Base-by-base conservation (phyloP, 192 early-diverging fungal genomes). In the Endogone sp. region DNA sequence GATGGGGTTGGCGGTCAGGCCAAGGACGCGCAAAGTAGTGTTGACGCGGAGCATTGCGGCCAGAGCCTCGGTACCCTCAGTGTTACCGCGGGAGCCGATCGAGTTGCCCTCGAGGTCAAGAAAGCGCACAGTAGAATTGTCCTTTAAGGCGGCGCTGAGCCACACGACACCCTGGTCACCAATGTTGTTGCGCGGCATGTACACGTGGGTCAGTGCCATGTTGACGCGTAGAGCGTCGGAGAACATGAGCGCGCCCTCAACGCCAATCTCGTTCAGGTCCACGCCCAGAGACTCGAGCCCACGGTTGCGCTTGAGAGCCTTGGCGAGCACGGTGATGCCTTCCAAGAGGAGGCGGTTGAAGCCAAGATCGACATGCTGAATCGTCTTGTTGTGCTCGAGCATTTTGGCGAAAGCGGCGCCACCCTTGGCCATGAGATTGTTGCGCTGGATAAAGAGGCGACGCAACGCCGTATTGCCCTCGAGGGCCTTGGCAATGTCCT, bases 331-430 rank as follows among this genome's bases (percentile, higher is more conserved):
- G 61, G 60, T 75, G 26, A 72, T 3, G 3, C 81, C 81, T 13
- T 71, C 56, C 1, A 20, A 56, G 31, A 65, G 67, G 24, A 67
- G 57, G 61, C 68, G 62, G 21, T 62, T 70, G 2, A 78, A 78
- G 29, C 79, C 75, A 20, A 85, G 55, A 65, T 85, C 75, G 44
- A 82, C 3, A 57, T 73, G 73, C 20, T 71, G 75, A 28, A 82
- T 58, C 44, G 75, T 70, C 27, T 73, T 65, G 66, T 79, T 80
- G 37, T 82, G 73, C 56, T 62, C 37, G 44, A 82, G 67, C 37
- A 81, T 77, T 31, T 55, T 54, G 2, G 76, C 79, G 13, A 82
- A 25, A 28, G 70, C 70, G n/a, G 63, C 56, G 0, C 79, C 68
- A 21, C 81, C 81, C 2, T 69, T 72, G 60, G 72, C 69, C 25